phyloP scores from a whole-genome alignment of 140 eudicot genomes.

The Stevia rebaudiana region DNA sequence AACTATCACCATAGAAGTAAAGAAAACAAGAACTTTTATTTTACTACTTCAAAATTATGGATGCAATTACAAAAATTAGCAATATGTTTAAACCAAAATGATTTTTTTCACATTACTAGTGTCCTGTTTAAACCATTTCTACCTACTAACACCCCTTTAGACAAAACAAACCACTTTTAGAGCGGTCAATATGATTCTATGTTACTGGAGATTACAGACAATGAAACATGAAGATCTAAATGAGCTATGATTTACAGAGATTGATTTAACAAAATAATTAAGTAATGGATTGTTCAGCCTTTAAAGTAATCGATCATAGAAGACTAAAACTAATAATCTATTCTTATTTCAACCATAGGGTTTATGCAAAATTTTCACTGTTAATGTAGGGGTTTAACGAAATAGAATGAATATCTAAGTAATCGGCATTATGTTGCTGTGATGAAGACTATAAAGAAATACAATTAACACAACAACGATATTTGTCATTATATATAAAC shows the following conservation, averaged over 20 bases:
- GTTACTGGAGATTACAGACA: background rate
- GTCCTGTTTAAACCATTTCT: too few relatives aligned
- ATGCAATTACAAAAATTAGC: too few relatives aligned
- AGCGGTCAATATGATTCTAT: background rate
- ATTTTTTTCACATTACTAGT: background rate
- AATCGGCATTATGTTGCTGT: too few relatives aligned
- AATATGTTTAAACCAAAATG: too few relatives aligned
- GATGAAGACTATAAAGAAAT: background rate
- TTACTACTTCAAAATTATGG: too few relatives aligned
- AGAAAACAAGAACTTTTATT: background rate
- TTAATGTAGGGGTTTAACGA: background rate
- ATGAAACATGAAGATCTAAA: background rate
- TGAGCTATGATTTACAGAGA: background rate
- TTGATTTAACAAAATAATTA: too few relatives aligned
- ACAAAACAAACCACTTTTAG: background rate
- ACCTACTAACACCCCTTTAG: too few relatives aligned
- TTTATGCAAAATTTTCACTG: background rate
- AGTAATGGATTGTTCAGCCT: background rate
- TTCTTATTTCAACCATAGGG: too few relatives aligned
- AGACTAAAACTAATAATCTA: background rate
- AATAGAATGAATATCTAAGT: too few relatives aligned
- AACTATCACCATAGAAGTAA: background rate
- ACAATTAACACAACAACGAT: background rate
- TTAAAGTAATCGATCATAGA: background rate
- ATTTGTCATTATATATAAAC: background rate